These are phyloP conservation scores for Penicillium lagena DNA, from an alignment of 495 filamentous ascomycete species.

Conservation along the genomic window DNA sequence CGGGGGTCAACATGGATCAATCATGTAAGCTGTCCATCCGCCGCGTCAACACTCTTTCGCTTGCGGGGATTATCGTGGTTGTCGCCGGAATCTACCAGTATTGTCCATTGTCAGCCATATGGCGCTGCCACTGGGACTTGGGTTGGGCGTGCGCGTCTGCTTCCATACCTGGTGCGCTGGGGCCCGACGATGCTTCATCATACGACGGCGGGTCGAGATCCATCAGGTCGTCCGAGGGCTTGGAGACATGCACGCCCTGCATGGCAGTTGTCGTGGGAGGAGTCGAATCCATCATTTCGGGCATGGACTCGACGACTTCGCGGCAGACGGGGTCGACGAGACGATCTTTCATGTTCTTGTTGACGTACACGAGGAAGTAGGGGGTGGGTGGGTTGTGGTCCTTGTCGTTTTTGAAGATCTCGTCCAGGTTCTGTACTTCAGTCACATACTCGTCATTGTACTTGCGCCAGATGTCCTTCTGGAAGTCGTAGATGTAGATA, in stretches of 20 bases:
- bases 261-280: conserved; percentile 4
- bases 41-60: conserved; percentile 23
- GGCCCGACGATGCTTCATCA: conserved; percentile 15
- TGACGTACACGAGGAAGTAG: conserved; percentile 85
- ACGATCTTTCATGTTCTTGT: conserved; percentile 51
- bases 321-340: conserved; percentile 58
- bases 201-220: conserved; percentile 27
- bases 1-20: too few relatives aligned
- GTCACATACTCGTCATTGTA: conserved; percentile 88
- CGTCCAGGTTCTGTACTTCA: conserved; percentile 51
- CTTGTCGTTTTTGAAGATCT: conserved; percentile 61
- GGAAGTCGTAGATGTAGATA: conserved; percentile 92
- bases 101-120: background rate
- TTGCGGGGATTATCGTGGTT: conserved; percentile 22
- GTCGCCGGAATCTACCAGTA: conserved; percentile 19
- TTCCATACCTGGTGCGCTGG: conserved; percentile 25
- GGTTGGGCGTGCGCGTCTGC: background rate
- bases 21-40: too few relatives aligned
- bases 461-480: conserved; percentile 73
- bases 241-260: conserved; percentile 15
- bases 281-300: conserved; percentile 4
- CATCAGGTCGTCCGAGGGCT: conserved; percentile 11
- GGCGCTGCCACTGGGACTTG: too few relatives aligned
- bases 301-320: conserved; percentile 22
- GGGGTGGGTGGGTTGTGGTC: conserved; percentile 62